Evolutionary conservation across 371 early-diverging fungal species (phyloP), one percentile per base, ranked within the genome.

Genomic region (Funneliformis caledonium): DNA sequence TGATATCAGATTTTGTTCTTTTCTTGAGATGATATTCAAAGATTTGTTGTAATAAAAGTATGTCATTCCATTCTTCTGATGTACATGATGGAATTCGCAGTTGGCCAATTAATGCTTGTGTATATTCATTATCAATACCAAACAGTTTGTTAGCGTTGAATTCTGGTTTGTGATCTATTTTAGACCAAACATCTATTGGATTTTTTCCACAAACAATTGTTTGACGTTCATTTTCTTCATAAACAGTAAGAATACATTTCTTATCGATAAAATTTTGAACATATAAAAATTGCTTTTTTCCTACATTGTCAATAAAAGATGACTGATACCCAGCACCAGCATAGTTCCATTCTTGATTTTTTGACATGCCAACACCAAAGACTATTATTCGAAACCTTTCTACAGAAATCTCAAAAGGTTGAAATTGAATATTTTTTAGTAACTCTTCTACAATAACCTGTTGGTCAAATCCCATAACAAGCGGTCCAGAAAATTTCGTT

Each of bases 331-430:
- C 42, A 5, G 19, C 37, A 11, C 68, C 42, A 37, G 42, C 26
- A 65, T 65, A 65, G 33, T 65, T 65, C 33, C 9, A 65, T 31
- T 65, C 33, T 65, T 65, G 31, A 33, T 65, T 65, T 65, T 65
- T 65, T 33, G 5, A 33, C 7, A 31, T 2, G 12, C 2, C 8
- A 65, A 65, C 2, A 47, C 7, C 1, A 47, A 47, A 47, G 11
- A 47, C 47, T 47, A 47, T 47, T 47, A 47, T 47, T 47, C 6
- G 5, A 47, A 47, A 47, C 4, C 47, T 47, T 22, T 60, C 1
- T 22, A 60, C 60, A 60, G 31, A 31, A 65, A 65, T 26, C 33
- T 65, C 10, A 65, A 65, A 65, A 65, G 65, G 9, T 65, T 33
- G 33, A 65, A 65, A 33, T 31, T 65, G 5, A 65, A 65, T 65